phyloP scores from a whole-genome alignment of 768 basidiomycete species.

The Naganishia randhawae region DNA sequence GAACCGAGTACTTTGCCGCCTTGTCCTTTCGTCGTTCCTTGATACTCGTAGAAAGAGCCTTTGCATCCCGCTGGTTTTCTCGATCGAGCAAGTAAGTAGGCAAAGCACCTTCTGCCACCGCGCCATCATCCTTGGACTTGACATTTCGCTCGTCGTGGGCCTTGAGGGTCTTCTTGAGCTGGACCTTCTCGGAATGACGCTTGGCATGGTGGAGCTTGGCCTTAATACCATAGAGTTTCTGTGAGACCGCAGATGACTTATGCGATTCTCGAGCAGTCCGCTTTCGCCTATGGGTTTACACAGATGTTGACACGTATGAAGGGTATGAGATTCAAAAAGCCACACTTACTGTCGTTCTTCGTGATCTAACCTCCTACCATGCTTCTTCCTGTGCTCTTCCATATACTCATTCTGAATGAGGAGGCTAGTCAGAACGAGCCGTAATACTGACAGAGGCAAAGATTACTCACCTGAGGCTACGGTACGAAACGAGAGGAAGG shows the following conservation, averaged over 20 bases:
- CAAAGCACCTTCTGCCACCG: constrained; percentile 78
- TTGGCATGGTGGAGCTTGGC: constrained; percentile 97
- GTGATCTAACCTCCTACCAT: constrained; percentile 92
- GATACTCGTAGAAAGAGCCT: constrained; percentile 88
- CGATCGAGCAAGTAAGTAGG: constrained; percentile 95
- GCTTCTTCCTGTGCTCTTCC: constrained; percentile 95
- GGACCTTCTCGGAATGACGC: constrained; percentile 94
- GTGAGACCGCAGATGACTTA: constrained; percentile 72
- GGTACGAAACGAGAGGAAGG: background rate
- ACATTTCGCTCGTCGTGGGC: constrained; percentile 98
- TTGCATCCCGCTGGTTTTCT: constrained; percentile 97
- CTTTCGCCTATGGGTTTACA: constrained; percentile 50
- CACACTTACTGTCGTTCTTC: constrained; percentile 81
- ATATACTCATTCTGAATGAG: constrained; percentile 87
- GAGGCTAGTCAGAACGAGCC: background rate
- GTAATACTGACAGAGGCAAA: background rate
- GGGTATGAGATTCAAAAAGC: background rate
- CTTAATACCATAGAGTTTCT: constrained; percentile 92
- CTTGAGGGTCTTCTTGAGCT: constrained; percentile 98
- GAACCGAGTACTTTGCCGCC: constrained; percentile 95
- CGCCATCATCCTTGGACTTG: constrained; percentile 78
- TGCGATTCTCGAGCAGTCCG: constrained; percentile 52
- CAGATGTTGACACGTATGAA: constrained; percentile 13
- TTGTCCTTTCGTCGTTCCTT: constrained; percentile 99
- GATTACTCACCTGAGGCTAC: constrained; percentile 24